Evolutionary conservation across 176 grass and related monocot genomes (phyloP).

Genomic region (Oryza glaberrima): DNA sequence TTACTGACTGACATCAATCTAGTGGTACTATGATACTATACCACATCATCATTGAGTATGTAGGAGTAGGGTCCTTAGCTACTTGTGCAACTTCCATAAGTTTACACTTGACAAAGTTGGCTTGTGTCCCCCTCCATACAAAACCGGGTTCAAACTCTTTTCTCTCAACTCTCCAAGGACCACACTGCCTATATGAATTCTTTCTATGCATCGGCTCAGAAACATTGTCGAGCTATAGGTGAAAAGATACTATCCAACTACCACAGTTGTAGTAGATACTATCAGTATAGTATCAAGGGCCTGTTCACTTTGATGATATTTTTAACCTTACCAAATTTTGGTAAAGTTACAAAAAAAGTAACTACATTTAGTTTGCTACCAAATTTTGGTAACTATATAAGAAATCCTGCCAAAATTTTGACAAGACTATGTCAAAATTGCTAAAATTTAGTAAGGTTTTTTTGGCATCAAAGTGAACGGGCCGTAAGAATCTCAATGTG

Average conservation of each 20-base stretch:
- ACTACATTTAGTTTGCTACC: too few species aligned
- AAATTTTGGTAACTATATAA: too few species aligned
- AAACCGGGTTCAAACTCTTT: not conserved
- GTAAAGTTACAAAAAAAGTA: too few species aligned
- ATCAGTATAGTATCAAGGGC: too few species aligned
- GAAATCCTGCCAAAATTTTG: too few species aligned
- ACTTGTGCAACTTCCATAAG: not conserved
- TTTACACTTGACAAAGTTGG: slow-evolving; percentile 4
- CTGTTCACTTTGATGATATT: too few species aligned
- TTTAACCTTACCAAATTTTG: too few species aligned
- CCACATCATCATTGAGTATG: not conserved
- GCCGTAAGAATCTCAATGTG: too few species aligned
- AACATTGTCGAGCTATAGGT: not conserved
- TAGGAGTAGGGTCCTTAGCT: not conserved
- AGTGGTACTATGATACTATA: not conserved
- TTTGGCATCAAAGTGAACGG: too few species aligned
- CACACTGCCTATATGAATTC: not conserved
- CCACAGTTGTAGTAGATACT: too few species aligned
- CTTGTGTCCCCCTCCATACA: not conserved
- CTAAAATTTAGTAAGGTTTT: too few species aligned
- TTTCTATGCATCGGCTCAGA: not conserved
- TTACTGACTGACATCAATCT: not conserved
- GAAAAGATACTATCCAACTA: not conserved
- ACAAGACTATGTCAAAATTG: too few species aligned
- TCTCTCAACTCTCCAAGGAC: not conserved